Conservation (phyloP, 106 monocot species). For the Apostasia shenzhenica region DNA sequence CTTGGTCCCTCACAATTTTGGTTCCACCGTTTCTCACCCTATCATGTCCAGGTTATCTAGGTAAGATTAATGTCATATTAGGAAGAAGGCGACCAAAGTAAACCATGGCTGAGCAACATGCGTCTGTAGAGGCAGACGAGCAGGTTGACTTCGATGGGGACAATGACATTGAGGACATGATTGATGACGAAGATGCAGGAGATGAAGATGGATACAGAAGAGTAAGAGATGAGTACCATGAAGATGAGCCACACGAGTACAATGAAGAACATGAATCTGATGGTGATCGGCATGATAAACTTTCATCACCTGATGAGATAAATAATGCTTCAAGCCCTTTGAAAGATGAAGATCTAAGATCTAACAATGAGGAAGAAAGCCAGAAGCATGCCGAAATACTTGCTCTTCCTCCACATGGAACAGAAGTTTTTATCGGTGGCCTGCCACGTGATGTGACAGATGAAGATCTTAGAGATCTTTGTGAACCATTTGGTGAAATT, state of each 20-base stretch:
- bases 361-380: constrained; percentile 45
- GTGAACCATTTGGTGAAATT: constrained; percentile 81
- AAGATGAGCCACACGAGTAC: constrained; percentile 15
- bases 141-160: constrained; percentile 91
- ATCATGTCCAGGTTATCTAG: constrained; percentile 3
- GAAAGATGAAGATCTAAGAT: constrained; percentile 20
- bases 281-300: constrained; percentile 28
- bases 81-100: neutral
- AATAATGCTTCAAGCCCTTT: constrained; percentile 20
- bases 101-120: constrained; percentile 58
- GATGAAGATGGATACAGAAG: constrained; percentile 35
- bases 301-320: constrained; percentile 15
- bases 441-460: constrained; percentile 72
- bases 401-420: constrained; percentile 88
- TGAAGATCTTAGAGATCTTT: constrained; percentile 78
- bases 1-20: no score
- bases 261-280: constrained; percentile 21
- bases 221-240: constrained; percentile 18
- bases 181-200: constrained; percentile 74
- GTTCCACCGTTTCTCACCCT: neutral
- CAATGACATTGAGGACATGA: constrained; percentile 88
- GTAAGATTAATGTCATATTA: neutral
- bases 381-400: constrained; percentile 69
- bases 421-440: constrained; percentile 94
- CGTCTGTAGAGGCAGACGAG: constrained; percentile 62